These are phyloP conservation scores for Novymonas esmeraldas DNA, from an alignment of 208 protist species.

Conservation along the genomic window DNA sequence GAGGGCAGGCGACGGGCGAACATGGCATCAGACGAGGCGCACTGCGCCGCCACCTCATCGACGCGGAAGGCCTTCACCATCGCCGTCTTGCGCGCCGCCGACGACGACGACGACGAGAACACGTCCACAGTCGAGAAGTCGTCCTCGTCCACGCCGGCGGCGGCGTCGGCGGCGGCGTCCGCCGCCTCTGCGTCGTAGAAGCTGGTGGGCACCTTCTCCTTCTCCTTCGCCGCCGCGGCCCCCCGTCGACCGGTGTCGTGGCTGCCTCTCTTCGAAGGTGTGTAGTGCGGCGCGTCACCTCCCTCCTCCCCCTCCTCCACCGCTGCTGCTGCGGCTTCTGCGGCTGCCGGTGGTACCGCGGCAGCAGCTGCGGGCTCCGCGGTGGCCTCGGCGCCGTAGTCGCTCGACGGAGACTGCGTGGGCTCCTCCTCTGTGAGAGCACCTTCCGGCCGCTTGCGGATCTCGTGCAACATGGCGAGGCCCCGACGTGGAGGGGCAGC, in stretches of 20 bases:
- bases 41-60: slow-evolving; percentile 70
- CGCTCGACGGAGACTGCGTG: too few relatives aligned
- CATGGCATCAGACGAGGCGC: slow-evolving; percentile 63
- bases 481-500: slow-evolving; percentile 10
- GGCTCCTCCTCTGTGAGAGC: slow-evolving; percentile 8
- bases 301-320: neutral
- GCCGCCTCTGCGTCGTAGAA: too few relatives aligned
- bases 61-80: slow-evolving; percentile 87
- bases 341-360: neutral
- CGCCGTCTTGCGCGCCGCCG: slow-evolving; percentile 53
- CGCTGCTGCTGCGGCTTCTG: neutral
- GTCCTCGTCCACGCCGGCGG: neutral
- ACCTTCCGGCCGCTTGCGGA: slow-evolving; percentile 32
- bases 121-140: neutral
- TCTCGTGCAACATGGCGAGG: slow-evolving; percentile 21
- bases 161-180: neutral
- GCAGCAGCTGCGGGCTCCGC: too few relatives aligned
- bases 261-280: too few relatives aligned
- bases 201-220: too few relatives aligned
- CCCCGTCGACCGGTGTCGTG: too few relatives aligned
- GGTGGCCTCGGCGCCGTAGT: too few relatives aligned
- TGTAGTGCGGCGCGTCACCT: too few relatives aligned
- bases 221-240: too few relatives aligned
- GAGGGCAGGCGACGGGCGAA: slow-evolving; percentile 79
- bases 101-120: neutral